phyloP scores from a whole-genome alignment of 2,329 filamentous ascomycete species.

The Colletotrichum destructivum region DNA sequence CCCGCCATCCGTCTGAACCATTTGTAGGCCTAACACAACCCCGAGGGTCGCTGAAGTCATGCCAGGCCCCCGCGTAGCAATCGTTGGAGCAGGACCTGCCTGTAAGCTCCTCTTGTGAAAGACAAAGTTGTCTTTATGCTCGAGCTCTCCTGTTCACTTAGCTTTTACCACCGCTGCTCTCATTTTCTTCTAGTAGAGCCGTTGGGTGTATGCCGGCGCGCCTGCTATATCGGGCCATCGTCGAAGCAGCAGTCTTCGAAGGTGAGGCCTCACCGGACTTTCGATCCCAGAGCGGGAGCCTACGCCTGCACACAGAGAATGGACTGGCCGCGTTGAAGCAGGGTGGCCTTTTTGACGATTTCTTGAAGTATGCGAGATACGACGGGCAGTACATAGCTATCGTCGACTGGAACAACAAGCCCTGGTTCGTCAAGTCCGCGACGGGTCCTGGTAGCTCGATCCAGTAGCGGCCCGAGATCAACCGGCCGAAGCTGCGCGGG shows the following conservation, averaged over 20 bases:
- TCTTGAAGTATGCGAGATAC: slow-evolving; percentile 64
- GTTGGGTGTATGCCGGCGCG: slow-evolving; percentile 64
- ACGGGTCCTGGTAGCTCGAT: slow-evolving; percentile 46
- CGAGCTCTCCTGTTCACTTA: neutral
- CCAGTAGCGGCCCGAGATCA: slow-evolving; percentile 66
- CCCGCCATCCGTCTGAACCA: too few relatives aligned
- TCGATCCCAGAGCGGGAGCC: slow-evolving; percentile 65
- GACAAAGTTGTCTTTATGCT: neutral
- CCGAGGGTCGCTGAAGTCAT: neutral
- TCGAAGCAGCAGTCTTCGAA: slow-evolving; percentile 67
- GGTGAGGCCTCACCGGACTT: slow-evolving; percentile 60
- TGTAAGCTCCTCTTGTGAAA: slow-evolving; percentile 44
- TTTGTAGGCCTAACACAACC: neutral
- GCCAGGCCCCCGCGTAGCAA: slow-evolving; percentile 55
- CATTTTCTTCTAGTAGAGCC: neutral
- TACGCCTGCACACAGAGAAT: slow-evolving; percentile 68
- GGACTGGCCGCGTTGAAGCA: slow-evolving; percentile 67
- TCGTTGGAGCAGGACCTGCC: slow-evolving; percentile 64
- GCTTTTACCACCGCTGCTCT: neutral
- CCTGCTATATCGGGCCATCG: slow-evolving; percentile 62
- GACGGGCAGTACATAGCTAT: slow-evolving; percentile 67
- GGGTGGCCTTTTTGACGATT: slow-evolving; percentile 65
- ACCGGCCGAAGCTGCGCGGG: slow-evolving; percentile 61
- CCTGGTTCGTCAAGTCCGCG: slow-evolving; percentile 48
- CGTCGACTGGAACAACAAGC: slow-evolving; percentile 58